Conservation (phyloP, 768 basidiomycete genomes). For the Pleurotus sapidus region DNA sequence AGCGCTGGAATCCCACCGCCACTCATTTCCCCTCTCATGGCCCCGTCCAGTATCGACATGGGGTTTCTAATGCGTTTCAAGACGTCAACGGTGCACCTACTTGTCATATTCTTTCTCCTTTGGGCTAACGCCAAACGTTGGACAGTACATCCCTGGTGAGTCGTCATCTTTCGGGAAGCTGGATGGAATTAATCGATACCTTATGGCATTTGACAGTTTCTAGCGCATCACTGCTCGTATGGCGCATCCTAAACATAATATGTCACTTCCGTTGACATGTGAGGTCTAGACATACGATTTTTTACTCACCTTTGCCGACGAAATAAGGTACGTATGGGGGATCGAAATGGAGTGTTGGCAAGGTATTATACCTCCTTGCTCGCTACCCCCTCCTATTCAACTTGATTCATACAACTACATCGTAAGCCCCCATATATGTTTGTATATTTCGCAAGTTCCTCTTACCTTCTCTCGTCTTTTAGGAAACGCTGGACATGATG, state of each 20-base stretch:
- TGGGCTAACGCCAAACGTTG: background rate
- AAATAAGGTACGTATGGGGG: constrained; percentile 3
- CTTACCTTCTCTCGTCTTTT: background rate
- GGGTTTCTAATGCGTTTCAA: background rate
- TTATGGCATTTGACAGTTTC: background rate
- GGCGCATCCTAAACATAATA: too few species aligned
- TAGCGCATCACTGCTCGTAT: background rate
- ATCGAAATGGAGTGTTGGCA: constrained; percentile 2
- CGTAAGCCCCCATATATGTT: background rate
- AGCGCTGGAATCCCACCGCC: background rate
- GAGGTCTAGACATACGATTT: background rate
- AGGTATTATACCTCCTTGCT: constrained; percentile 3
- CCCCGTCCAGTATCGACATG: background rate
- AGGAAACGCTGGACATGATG: constrained; percentile 2
- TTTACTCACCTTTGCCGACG: background rate
- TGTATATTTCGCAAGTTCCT: background rate
- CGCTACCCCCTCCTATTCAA: constrained; percentile 1
- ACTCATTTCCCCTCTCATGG: background rate
- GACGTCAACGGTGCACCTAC: background rate
- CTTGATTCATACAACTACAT: background rate
- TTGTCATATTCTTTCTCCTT: background rate
- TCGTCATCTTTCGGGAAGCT: too few species aligned
- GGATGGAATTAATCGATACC: too few species aligned
- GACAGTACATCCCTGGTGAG: background rate
- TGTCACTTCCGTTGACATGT: too few species aligned